Percentiles rank a stretch among this genome's conserved stretches.
Conservation (phyloP, 2,329 filamentous ascomycete genomes). For the Bretziella fagacearum region DNA sequence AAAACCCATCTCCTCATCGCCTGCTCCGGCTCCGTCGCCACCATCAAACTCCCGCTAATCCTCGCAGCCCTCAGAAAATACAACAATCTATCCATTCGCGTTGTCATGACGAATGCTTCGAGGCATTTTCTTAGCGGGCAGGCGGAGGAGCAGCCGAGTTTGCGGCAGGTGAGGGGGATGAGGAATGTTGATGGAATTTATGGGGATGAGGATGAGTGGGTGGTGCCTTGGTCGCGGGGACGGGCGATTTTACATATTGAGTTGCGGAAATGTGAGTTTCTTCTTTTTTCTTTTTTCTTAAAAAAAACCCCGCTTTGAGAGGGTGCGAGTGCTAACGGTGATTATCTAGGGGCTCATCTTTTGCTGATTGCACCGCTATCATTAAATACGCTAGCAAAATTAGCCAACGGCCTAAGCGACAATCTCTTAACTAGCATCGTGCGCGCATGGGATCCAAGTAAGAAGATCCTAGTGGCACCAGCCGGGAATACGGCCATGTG, state of each 20-base stretch:
- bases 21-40: constrained; percentile 49
- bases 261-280: constrained; percentile 39
- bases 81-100: constrained; percentile 56
- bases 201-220: constrained; percentile 75
- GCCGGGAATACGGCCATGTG: constrained; percentile 91
- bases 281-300: not conserved
- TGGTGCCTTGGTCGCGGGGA: constrained; percentile 56
- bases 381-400: constrained; percentile 75
- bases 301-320: no score
- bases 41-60: constrained; percentile 64
- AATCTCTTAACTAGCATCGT: constrained; percentile 58
- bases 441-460: constrained; percentile 75
- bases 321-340: no score
- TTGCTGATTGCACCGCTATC: constrained; percentile 66
- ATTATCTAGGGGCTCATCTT: constrained; percentile 43
- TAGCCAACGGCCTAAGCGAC: constrained; percentile 61
- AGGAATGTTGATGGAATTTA: constrained; percentile 69
- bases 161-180: constrained; percentile 39
- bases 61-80: constrained; percentile 36
- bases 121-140: constrained; percentile 62
- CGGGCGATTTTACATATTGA: constrained; percentile 82
- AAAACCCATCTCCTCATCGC: constrained; percentile 29
- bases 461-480: constrained; percentile 57
- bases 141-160: constrained; percentile 55
- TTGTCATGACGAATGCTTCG: constrained; percentile 63